Evolutionary conservation across 148 eudicot genomes (phyloP).

Genomic region (Silene latifolia): DNA sequence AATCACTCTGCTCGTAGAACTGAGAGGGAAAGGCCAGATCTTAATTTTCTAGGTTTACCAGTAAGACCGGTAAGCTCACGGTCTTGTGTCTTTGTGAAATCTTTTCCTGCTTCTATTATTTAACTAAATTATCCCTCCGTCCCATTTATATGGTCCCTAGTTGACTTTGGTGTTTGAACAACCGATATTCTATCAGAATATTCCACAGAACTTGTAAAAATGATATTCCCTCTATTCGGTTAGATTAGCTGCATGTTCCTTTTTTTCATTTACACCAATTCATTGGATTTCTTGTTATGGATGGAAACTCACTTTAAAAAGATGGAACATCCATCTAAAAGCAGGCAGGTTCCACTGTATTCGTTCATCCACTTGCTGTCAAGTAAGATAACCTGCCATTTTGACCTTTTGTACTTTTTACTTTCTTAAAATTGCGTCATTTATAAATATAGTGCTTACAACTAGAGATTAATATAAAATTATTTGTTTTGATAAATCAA

Average conservation of each 20-base stretch:
- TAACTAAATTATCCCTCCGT: neutral
- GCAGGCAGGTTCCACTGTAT: neutral
- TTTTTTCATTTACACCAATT: neutral
- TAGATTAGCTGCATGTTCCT: neutral
- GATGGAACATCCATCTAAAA: too few species aligned
- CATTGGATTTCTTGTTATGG: too few species aligned
- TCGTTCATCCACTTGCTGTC: neutral
- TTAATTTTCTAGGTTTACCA: conserved; percentile 58
- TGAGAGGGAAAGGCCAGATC: conserved; percentile 24
- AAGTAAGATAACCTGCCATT: neutral
- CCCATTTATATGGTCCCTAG: neutral
- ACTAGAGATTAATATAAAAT: too few species aligned
- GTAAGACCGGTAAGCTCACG: conserved; percentile 40
- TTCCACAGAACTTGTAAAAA: neutral
- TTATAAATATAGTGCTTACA: neutral
- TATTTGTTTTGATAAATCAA: neutral
- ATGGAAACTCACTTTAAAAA: too few species aligned
- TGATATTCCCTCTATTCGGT: neutral
- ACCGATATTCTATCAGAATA: neutral
- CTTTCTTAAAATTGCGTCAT: neutral
- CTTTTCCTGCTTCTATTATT: neutral
- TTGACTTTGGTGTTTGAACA: neutral
- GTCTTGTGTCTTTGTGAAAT: neutral
- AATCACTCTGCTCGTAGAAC: conserved; percentile 34
- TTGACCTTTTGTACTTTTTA: neutral